Evolutionary conservation across 129 eudicot species (phyloP), one percentile per base, ranked within the genome.

Genomic region (Centella asiatica): DNA sequence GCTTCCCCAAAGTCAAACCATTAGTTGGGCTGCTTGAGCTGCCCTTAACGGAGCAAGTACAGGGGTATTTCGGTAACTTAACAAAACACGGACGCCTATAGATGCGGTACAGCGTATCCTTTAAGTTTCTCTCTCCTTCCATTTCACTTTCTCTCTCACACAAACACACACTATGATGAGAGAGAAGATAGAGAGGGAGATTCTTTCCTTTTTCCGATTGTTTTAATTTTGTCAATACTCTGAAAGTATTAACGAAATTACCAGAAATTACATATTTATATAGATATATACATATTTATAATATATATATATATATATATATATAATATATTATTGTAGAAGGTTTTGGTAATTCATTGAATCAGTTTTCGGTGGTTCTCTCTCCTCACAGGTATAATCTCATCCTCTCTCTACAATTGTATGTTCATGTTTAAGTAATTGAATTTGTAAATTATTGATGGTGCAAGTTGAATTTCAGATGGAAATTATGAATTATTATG

Each of bases 31-130:
- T 10, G 12, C 42, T 31, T 34, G 45, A 58, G 45, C 63, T 19
- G 39, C 60, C 18, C 19, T 53, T 14, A 56, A n/a, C 15, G 4
- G 8, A 31, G 36, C 14, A 36, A 19, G 24, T 8, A 25, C 15
- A 58, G 34, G 63, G 63, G 46, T 1, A 34, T 5, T 32, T 19
- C 22, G 0, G 63, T 58, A 58, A 58, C 23, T 58, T 13, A 2
- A 12, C 7, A 10, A 0, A 34, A 15, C 25, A 24, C 19, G 7
- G 63, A 31, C 44, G 0, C 25, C 61, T 20, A 2, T 31, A 33
- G 61, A 20, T 40, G 63, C 63, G 63, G 24, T 34, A 58, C 20
- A 32, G 25, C 27, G 62, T 57, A 4, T 10, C 23, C 44, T 57
- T 19, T 1, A 57, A 57, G 44, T 19, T 8, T 46, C 51, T 46